Base-by-base conservation (phyloP, 768 basidiomycete species). In the Suillus sp. region DNA sequence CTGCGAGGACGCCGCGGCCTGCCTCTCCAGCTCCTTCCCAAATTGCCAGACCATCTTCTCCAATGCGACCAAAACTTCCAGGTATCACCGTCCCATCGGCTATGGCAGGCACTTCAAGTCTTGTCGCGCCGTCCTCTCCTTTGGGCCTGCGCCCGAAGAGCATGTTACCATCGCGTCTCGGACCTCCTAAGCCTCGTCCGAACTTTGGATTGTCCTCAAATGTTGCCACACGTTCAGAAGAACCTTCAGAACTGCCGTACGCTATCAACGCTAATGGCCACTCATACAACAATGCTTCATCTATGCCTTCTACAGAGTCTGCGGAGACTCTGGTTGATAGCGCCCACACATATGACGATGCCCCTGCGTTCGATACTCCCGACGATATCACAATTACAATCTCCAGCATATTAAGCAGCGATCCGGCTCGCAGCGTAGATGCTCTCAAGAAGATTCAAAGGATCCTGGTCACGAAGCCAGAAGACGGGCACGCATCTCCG, bases 361-460 rank as follows among this genome's bases (percentile, higher is more conserved):
- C 42, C 27, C 57, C 62, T 69, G 18, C 32, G 35, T 63, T 63
- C 51, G 45, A 5, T 65, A 60, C 74, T 75, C 56, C 56, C 56
- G 86, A 87, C 62, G 89, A 88, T 65, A 90, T 95, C 62, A 87
- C 90, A 8, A 80, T 93, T 58, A 89, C 87, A 3, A 96, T 97
- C 65, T 95, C 91, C 34, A 93, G 89, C 63, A 94, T 96, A 59
- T 82, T 96, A 55, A 94, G 92, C 72, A 92, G 88, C 65, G 94
- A 98, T 78, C 85, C 93, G 0, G 78, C 84, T 25, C 84, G 89
- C 32, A 94, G 93, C 69, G 95, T 98, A 32, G 95, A 99, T 64
- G 93, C 95, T 0, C 80, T 99, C 69, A 99, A 99, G 80, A 90
- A 86, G 71, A 85, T 98, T 59, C 95, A 99, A 73, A 90, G 89